A percentile compares a stretch with the other conserved stretches of the same genome.
Conservation (phyloP, 495 filamentous ascomycete species). For the Aspergillus cristatus region DNA sequence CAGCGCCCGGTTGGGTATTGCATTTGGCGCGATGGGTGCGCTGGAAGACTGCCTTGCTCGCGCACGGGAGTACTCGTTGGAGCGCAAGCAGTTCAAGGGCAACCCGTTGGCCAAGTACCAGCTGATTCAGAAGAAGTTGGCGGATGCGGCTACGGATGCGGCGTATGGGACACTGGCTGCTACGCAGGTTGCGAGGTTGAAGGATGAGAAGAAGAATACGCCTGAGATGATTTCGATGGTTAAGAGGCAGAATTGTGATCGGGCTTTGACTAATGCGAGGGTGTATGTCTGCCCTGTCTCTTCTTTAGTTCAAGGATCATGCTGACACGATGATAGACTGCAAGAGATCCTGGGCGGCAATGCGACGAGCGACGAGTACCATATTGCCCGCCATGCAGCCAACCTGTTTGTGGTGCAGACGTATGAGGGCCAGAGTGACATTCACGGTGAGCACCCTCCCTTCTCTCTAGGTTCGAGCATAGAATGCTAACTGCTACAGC, state of each 20-base stretch:
- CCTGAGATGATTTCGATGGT: conserved; percentile 99
- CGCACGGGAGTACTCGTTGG: conserved; percentile 76
- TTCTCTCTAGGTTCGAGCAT: neutral
- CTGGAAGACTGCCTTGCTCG: conserved; percentile 81
- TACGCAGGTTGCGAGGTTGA: conserved; percentile 83
- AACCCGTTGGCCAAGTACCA: conserved; percentile 97
- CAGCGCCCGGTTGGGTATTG: conserved; percentile 85
- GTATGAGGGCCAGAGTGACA: conserved; percentile 95
- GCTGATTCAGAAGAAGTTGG: conserved; percentile 95
- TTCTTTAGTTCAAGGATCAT: conserved; percentile 5
- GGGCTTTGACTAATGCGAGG: conserved; percentile 71
- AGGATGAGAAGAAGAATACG: conserved; percentile 76
- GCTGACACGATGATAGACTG: conserved; percentile 36
- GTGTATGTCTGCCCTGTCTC: conserved; percentile 36
- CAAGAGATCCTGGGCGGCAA: conserved; percentile 98
- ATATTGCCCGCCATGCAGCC: conserved; percentile 87
- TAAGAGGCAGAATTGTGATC: conserved; percentile 96
- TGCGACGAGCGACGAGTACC: conserved; percentile 93
- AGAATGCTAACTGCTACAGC: conserved; percentile 28
- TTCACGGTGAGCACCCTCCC: conserved; percentile 61
- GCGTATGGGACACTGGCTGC: conserved; percentile 81
- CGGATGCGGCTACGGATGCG: conserved; percentile 84
- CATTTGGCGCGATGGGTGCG: conserved; percentile 87
- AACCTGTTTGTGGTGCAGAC: conserved; percentile 97
- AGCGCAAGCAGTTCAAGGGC: conserved; percentile 92